Evolutionary conservation across 495 filamentous ascomycete genomes (phyloP).

Genomic region (Penicillium crystallinum): DNA sequence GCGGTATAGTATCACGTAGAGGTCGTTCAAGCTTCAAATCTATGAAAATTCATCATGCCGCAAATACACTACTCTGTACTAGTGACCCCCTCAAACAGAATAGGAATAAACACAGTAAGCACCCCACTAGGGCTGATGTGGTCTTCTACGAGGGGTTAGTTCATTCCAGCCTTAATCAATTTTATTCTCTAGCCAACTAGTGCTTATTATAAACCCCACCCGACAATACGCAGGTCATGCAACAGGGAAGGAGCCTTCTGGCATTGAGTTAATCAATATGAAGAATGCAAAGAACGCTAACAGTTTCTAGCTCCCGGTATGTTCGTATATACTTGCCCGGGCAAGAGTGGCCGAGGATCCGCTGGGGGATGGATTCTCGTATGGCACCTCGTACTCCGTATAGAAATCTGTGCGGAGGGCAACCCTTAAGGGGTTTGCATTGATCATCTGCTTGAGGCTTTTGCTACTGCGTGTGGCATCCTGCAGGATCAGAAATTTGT

Average conservation of each 20-base stretch:
- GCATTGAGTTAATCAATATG: no score
- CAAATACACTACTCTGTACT: no score
- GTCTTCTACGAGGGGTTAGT: neutral
- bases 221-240: neutral
- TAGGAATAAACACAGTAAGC: neutral
- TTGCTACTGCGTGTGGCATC: neutral
- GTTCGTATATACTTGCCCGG: neutral
- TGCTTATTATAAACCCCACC: neutral
- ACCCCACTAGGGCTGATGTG: neutral
- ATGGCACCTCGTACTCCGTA: neutral
- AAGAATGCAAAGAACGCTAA: no score
- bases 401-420: neutral
- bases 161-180: neutral
- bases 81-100: no score
- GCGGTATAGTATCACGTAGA: no score
- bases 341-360: neutral
- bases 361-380: neutral
- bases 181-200: neutral
- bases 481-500: neutral
- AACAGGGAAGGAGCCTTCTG: neutral
- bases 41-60: no score
- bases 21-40: no score
- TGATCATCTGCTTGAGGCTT: neutral
- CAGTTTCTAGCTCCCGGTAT: no score
- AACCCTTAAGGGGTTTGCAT: neutral